Evolutionary conservation across 1,139 yeast species (phyloP), one percentile per base, ranked within the genome.

Genomic region (Suhomyces bolitotheri): DNA sequence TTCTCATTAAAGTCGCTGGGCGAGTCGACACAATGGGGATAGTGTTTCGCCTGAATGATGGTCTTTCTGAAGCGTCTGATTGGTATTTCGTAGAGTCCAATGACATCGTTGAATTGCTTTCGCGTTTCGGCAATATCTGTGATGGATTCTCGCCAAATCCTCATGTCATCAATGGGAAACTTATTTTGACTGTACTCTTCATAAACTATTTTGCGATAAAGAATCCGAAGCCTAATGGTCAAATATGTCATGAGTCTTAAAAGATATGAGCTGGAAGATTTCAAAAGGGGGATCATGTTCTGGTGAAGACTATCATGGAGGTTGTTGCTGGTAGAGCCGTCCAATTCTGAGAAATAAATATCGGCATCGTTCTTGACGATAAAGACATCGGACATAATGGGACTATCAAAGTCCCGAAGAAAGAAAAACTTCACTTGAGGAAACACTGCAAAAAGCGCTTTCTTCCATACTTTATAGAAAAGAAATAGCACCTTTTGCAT

Each of bases 341-440:
- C 56, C 25, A 56, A 38, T 29, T 51, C 53, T 7, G 45, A 43
- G 26, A 41, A 40, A 40, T 50, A 60, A n/a, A 64, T 54, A 20
- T 56, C 58, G n/a, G 42, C 43, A 34, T 64, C 68, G 25, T 55
- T 45, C 16, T 50, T 46, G 24, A 46, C 44, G n/a, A 46, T 53
- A 39, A 58, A 62, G 3, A 67, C 65, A 38, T 68, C 74, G 34
- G 64, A 46, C 65, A 67, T 66, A 35, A 69, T 54, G 1, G 75
- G 73, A 39, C 65, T 56, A 43, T 67, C 74, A 42, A 70, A 69
- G 49, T 69, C 74, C 23, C 73, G 47, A 7, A 69, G 45, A 35
- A 64, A 68, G 45, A 64, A 66, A 41, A 60, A 69, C 40, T 64
- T 67, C 7, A 66, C 61, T 39, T 70, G 76, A 1, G 76, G 76